Conservation (phyloP, 257 asterid species). For the Forsythia suspensa region DNA sequence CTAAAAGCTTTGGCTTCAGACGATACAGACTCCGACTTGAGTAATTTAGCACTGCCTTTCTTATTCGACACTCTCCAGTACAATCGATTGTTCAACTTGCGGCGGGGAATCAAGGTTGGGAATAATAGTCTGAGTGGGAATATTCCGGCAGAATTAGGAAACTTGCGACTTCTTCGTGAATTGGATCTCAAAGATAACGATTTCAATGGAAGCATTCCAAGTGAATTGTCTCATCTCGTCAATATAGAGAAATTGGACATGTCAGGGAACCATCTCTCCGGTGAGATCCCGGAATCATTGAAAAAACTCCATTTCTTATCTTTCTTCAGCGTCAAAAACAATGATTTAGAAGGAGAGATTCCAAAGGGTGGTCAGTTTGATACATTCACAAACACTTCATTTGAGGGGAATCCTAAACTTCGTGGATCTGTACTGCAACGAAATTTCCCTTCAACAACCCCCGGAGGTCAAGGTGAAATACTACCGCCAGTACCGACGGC, state of each 20-base stretch:
- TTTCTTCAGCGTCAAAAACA: conserved; percentile 43
- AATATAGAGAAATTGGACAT: conserved; percentile 24
- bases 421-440: conserved; percentile 34
- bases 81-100: background rate
- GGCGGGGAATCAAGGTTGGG: conserved; percentile 11
- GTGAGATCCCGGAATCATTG: conserved; percentile 46
- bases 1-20: conserved; percentile 1
- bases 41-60: conserved; percentile 12
- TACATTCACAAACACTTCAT: conserved; percentile 39
- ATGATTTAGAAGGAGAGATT: conserved; percentile 51
- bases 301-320: conserved; percentile 47
- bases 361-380: conserved; percentile 54
- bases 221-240: background rate
- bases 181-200: conserved; percentile 17
- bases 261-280: conserved; percentile 23
- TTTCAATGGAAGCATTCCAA: conserved; percentile 24
- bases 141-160: conserved; percentile 21
- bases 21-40: background rate
- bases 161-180: conserved; percentile 7
- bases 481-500: background rate
- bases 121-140: conserved; percentile 22
- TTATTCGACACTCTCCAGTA: background rate
- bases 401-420: conserved; percentile 49
- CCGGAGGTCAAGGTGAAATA: background rate
- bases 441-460: conserved; percentile 12